These are phyloP conservation scores for Psidium guajava DNA, from an alignment of 345 rosid species.

Conservation along the genomic window DNA sequence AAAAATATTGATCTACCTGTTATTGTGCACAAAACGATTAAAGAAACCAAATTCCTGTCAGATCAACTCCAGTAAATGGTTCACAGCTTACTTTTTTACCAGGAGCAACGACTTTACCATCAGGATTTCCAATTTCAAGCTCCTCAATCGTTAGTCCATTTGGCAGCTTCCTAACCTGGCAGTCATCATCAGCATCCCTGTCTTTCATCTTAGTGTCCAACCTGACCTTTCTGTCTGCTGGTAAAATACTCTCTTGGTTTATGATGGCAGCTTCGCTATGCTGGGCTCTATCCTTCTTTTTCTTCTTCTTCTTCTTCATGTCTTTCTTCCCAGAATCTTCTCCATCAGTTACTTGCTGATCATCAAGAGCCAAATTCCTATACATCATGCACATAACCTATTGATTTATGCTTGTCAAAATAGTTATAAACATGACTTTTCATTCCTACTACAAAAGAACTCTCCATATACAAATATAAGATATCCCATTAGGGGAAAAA, in stretches of 20 bases:
- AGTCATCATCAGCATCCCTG: slow-evolving; percentile 2
- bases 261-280: slow-evolving; percentile 4
- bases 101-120: slow-evolving; percentile 29
- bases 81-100: slow-evolving; percentile 37
- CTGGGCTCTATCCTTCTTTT: slow-evolving; percentile 13
- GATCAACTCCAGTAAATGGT: neutral
- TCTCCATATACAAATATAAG: neutral
- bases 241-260: neutral
- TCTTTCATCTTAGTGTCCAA: neutral
- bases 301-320: slow-evolving; percentile 21
- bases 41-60: neutral
- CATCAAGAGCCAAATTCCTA: neutral
- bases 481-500: neutral
- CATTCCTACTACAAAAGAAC: neutral
- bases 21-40: neutral
- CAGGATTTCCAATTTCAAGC: slow-evolving; percentile 24
- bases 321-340: slow-evolving; percentile 5
- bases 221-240: neutral
- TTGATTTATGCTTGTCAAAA: neutral
- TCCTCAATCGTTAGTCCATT: slow-evolving; percentile 33
- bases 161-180: slow-evolving; percentile 10
- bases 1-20: neutral
- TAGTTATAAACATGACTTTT: neutral
- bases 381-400: neutral
- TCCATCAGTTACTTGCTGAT: neutral